Evolutionary conservation across 441 rosid genomes (phyloP).

Genomic region (Corymbia calophylla): DNA sequence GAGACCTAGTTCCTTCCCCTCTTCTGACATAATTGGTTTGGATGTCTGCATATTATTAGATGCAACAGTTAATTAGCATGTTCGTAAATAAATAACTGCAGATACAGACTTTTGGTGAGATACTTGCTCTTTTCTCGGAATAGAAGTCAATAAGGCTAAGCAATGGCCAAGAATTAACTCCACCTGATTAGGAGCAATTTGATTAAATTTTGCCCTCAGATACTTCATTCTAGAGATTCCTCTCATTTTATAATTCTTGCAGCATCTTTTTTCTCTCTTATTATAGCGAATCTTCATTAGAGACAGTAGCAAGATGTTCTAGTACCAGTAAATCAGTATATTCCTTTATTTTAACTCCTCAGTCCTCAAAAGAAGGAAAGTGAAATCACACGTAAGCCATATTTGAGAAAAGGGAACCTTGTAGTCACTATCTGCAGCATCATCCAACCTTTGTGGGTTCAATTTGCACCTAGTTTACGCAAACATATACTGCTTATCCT

Average conservation of each 20-base stretch:
- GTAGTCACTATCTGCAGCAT: neutral
- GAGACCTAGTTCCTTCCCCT: conserved; percentile 80
- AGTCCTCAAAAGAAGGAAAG: neutral
- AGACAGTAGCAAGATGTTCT: neutral
- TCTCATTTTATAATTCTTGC: neutral
- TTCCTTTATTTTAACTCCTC: neutral
- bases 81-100: neutral
- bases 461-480: neutral
- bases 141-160: neutral
- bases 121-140: neutral
- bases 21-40: conserved; percentile 78
- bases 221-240: neutral
- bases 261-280: neutral
- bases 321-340: neutral
- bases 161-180: neutral
- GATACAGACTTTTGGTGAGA: neutral
- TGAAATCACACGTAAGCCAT: neutral
- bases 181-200: neutral
- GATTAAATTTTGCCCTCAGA: neutral
- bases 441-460: neutral
- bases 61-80: neutral
- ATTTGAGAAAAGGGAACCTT: neutral
- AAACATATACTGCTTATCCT: neutral
- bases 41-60: conserved; percentile 47
- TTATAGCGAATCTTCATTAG: neutral